Percentiles rank a stretch among this genome's conserved stretches.
phyloP scores from a whole-genome alignment of 257 asterid genomes.

The Anisodus acutangulus region DNA sequence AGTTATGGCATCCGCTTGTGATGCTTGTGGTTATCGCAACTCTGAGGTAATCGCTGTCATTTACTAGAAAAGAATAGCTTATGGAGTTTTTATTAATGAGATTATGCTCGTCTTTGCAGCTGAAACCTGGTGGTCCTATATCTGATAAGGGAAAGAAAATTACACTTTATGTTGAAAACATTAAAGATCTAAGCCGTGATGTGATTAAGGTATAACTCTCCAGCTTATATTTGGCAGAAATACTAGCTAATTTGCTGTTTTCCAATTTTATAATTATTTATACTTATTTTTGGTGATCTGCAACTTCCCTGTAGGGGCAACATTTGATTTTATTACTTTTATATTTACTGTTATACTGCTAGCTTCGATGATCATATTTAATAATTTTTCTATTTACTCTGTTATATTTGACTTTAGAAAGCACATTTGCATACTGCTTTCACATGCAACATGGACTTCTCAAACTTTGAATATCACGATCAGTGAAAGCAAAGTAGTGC shows the following conservation, averaged over 20 bases:
- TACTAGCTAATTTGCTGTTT: background rate
- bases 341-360: background rate
- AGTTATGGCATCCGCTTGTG: constrained; percentile 94
- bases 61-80: constrained; percentile 6
- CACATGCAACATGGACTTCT: background rate
- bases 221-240: constrained; percentile 17
- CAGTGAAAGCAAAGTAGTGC: background rate
- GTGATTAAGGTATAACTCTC: constrained; percentile 74
- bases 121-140: constrained; percentile 88
- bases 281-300: background rate
- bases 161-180: constrained; percentile 60
- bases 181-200: constrained; percentile 85
- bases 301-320: background rate
- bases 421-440: background rate
- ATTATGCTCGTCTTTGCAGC: constrained; percentile 51
- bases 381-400: background rate
- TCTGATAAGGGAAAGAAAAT: constrained; percentile 87
- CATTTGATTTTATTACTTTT: background rate
- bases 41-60: constrained; percentile 59
- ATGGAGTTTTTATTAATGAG: constrained; percentile 15
- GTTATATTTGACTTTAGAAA: background rate
- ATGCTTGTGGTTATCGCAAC: constrained; percentile 88
- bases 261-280: background rate
- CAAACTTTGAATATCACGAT: background rate
- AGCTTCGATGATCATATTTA: background rate